Percentiles rank a stretch among this genome's conserved stretches.
These are phyloP conservation scores for Fusarium cyanostomum DNA, from an alignment of 2,329 filamentous ascomycete genomes.

Conservation along the genomic window DNA sequence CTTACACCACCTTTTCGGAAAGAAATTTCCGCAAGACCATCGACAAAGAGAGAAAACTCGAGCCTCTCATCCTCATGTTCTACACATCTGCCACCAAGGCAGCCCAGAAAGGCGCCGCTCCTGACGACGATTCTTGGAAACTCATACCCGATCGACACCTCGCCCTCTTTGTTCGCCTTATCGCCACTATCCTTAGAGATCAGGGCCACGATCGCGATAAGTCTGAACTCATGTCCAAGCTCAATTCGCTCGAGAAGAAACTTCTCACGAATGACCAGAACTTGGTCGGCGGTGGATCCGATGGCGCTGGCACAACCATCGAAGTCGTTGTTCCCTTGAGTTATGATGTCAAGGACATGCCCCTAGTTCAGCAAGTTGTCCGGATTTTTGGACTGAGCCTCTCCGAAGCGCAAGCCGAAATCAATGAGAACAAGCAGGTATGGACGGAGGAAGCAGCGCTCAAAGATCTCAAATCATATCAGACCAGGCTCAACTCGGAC, in stretches of 20 bases:
- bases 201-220: slow-evolving; percentile 87
- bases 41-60: slow-evolving; percentile 92
- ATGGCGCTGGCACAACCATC: slow-evolving; percentile 62
- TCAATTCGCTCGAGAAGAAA: slow-evolving; percentile 90
- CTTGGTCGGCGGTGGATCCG: slow-evolving; percentile 57
- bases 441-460: slow-evolving; percentile 96
- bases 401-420: slow-evolving; percentile 84
- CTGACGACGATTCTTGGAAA: slow-evolving; percentile 90
- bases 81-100: slow-evolving; percentile 92
- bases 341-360: slow-evolving; percentile 97
- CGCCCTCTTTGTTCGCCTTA: slow-evolving; percentile 89
- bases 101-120: slow-evolving; percentile 76
- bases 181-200: slow-evolving; percentile 81
- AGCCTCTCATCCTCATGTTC: slow-evolving; percentile 94
- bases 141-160: slow-evolving; percentile 92
- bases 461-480: slow-evolving; percentile 92
- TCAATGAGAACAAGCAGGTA: slow-evolving; percentile 78
- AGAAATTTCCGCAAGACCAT: slow-evolving; percentile 87
- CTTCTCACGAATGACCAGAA: slow-evolving; percentile 94
- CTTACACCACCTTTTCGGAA: slow-evolving; percentile 92
- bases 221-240: slow-evolving; percentile 81
- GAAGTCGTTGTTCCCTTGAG: slow-evolving; percentile 86
- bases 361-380: slow-evolving; percentile 86
- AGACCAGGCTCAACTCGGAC: slow-evolving; percentile 84
- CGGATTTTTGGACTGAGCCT: slow-evolving; percentile 84